A percentile compares a stretch with the other conserved stretches of the same genome.
These are phyloP conservation scores for Epichloe sibirici DNA, from an alignment of 2,329 filamentous ascomycete genomes.

Conservation along the genomic window DNA sequence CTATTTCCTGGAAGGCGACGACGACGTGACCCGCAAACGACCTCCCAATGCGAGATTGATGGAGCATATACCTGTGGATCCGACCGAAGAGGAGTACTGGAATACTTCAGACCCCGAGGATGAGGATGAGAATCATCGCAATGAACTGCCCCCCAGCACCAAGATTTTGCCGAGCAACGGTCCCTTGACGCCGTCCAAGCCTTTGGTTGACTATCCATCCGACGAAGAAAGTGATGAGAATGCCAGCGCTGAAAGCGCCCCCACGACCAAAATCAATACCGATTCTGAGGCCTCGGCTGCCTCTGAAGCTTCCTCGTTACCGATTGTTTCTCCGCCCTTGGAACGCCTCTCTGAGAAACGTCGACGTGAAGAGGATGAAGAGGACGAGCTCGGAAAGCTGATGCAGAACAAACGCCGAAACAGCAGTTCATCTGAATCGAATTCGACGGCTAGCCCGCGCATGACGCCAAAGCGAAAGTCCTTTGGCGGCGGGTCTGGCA, in stretches of 20 bases:
- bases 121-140: conserved; percentile 38
- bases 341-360: conserved; percentile 82
- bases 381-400: conserved; percentile 81
- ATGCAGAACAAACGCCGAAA: conserved; percentile 52
- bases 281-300: conserved; percentile 22
- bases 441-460: conserved; percentile 23
- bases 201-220: conserved; percentile 83
- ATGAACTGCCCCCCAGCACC: conserved; percentile 14
- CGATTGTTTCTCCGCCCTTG: conserved; percentile 40
- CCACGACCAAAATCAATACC: conserved; percentile 17
- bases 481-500: conserved; percentile 29
- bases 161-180: conserved; percentile 43
- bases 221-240: conserved; percentile 60
- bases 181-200: conserved; percentile 49
- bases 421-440: conserved; percentile 38
- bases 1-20: conserved; percentile 61
- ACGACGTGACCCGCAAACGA: conserved; percentile 35
- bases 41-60: conserved; percentile 45
- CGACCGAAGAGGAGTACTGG: conserved; percentile 87
- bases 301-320: conserved; percentile 11
- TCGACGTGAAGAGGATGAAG: conserved; percentile 76
- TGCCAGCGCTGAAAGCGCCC: conserved; percentile 43
- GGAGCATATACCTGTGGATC: conserved; percentile 62
- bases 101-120: conserved; percentile 82
- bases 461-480: conserved; percentile 24